These are phyloP conservation scores for Straminergon stramineum DNA, from an alignment of 225 moss, liverwort and hornwort genomes.

Conservation along the genomic window DNA sequence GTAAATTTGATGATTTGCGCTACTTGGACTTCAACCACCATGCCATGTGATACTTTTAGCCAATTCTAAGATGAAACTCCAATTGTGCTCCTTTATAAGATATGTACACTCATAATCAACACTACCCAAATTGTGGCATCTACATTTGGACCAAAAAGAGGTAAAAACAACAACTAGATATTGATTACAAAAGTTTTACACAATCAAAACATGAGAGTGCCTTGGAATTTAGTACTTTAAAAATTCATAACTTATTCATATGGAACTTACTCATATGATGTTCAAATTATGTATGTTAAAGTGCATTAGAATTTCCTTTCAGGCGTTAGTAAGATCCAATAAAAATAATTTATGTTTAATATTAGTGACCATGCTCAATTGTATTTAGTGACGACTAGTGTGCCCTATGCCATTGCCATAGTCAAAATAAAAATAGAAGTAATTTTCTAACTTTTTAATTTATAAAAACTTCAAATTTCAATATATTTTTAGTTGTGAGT, in stretches of 20 bases:
- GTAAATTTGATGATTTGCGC: fast-evolving
- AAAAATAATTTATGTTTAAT: not conserved
- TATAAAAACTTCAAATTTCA: no score
- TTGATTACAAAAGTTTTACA: not conserved
- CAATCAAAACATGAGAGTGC: not conserved
- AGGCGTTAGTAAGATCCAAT: fast-evolving
- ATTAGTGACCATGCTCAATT: not conserved
- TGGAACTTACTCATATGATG: no score
- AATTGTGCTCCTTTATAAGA: not conserved
- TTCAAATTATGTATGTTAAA: not conserved
- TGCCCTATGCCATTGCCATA: no score
- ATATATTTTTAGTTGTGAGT: no score
- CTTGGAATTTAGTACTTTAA: not conserved
- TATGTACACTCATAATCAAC: not conserved
- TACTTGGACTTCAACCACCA: not conserved
- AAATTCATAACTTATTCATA: not conserved
- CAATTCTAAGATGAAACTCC: fast-evolving
- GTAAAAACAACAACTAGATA: not conserved
- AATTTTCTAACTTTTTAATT: no score
- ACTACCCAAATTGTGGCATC: not conserved
- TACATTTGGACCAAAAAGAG: not conserved
- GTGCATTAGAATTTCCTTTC: not conserved
- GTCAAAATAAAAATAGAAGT: no score
- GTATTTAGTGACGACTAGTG: not conserved
- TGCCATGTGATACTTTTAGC: not conserved